Percentiles rank a stretch among this genome's conserved stretches.
phyloP scores from a whole-genome alignment of 306 rosid genomes.

The Alnus glutinosa region DNA sequence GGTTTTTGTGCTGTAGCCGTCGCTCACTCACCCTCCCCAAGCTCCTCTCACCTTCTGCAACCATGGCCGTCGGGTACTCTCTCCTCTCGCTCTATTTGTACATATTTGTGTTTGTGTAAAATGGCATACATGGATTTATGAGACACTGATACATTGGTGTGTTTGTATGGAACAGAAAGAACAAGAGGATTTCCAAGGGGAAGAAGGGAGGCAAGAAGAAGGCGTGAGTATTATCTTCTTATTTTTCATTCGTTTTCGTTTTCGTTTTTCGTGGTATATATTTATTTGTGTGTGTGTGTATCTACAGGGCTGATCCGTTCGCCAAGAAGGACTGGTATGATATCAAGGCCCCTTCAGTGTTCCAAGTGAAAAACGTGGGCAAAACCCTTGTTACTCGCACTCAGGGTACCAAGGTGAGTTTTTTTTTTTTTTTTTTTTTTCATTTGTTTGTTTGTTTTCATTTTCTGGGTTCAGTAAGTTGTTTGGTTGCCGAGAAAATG shows the following conservation, averaged over 20 bases:
- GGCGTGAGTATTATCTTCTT: conserved; percentile 51
- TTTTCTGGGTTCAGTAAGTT: background rate
- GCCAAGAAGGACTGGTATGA: conserved; percentile 98
- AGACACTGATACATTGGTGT: background rate
- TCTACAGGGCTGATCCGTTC: conserved; percentile 79
- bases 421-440: background rate
- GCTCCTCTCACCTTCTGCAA: conserved; percentile 8
- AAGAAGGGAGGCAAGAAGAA: conserved; percentile 99
- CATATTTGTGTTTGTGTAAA: background rate
- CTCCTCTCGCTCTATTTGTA: background rate
- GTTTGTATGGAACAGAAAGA: conserved; percentile 49
- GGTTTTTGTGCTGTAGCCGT: conserved; percentile 34
- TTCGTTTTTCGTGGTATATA: background rate
- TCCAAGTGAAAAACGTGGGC: conserved; percentile 72
- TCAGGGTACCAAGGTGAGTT: conserved; percentile 87
- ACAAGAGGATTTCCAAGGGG: conserved; percentile 93
- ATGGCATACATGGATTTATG: background rate
- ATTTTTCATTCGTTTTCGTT: background rate
- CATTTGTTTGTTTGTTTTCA: too few relatives aligned
- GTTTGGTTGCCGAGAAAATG: background rate
- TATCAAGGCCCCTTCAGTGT: conserved; percentile 81
- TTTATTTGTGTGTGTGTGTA: background rate
- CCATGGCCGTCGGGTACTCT: conserved; percentile 76
- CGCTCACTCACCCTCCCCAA: background rate
- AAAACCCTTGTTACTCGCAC: conserved; percentile 90